These are phyloP conservation scores for Dactylella cylindrospora DNA, from an alignment of 2,329 filamentous ascomycete species.

Conservation along the genomic window DNA sequence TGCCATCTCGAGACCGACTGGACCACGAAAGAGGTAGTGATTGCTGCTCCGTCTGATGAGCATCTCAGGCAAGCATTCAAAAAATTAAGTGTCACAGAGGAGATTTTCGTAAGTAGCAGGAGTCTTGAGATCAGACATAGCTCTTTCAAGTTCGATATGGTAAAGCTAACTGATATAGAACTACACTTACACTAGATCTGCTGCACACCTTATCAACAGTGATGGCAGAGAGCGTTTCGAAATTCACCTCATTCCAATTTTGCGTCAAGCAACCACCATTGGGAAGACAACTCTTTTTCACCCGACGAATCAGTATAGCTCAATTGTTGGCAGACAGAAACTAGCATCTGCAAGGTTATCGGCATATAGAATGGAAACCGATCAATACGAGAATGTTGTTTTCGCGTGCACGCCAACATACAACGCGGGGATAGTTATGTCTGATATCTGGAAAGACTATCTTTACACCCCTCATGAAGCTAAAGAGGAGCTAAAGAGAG, in stretches of 20 bases:
- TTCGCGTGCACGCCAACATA: slow-evolving; percentile 27
- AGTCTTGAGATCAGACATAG: background rate
- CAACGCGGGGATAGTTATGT: slow-evolving; percentile 10
- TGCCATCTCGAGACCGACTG: slow-evolving; percentile 36
- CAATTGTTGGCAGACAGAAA: slow-evolving; percentile 22
- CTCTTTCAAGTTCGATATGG: background rate
- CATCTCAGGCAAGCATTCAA: slow-evolving; percentile 4
- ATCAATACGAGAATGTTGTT: slow-evolving; percentile 26
- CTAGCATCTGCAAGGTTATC: slow-evolving; percentile 24
- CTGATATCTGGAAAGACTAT: slow-evolving; percentile 32
- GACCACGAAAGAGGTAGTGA: slow-evolving; percentile 27
- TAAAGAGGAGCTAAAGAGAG: too few relatives aligned
- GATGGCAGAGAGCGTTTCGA: slow-evolving; percentile 31
- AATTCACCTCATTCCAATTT: slow-evolving; percentile 16
- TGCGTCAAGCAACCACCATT: slow-evolving; percentile 21
- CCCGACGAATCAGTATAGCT: slow-evolving; percentile 27
- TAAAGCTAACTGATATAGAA: slow-evolving; percentile 2
- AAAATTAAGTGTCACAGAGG: slow-evolving; percentile 23
- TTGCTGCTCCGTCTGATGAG: slow-evolving; percentile 11
- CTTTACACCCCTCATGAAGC: slow-evolving; percentile 1
- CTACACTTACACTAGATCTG: slow-evolving; percentile 22
- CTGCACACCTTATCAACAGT: slow-evolving; percentile 33
- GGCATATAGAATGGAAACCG: slow-evolving; percentile 16
- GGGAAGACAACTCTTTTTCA: slow-evolving; percentile 32
- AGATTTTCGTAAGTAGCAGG: slow-evolving; percentile 16